Evolutionary conservation across 805 yeast species (phyloP).

Genomic region (Yarrowia yakushimensis): DNA sequence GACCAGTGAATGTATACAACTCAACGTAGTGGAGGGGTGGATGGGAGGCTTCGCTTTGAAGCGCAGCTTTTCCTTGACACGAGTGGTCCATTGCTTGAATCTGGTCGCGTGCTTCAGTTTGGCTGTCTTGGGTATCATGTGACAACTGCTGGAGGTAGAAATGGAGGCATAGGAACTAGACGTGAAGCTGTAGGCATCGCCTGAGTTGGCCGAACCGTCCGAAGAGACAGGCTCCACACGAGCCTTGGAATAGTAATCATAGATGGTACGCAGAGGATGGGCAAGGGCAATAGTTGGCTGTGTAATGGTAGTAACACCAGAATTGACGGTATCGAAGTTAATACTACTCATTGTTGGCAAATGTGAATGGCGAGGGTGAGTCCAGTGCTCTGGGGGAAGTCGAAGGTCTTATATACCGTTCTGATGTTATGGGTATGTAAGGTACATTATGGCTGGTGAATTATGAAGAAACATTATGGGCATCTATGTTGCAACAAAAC

Average conservation of each 20-base stretch:
- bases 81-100: background rate
- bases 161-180: background rate
- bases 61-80: background rate
- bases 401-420: background rate
- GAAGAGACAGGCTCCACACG: background rate
- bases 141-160: background rate
- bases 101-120: background rate
- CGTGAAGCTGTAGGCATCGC: background rate
- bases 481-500: too few relatives aligned
- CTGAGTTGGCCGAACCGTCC: background rate
- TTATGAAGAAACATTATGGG: background rate
- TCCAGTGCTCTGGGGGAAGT: background rate
- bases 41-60: background rate
- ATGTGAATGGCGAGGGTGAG: background rate
- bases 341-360: background rate
- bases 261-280: background rate
- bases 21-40: background rate
- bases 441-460: background rate
- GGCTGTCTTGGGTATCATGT: background rate
- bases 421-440: background rate
- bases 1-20: background rate
- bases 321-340: background rate
- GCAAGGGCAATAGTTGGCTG: background rate
- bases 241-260: background rate
- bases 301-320: background rate